Evolutionary conservation across 192 early-diverging fungal species (phyloP).

Genomic region (Coemansia sp.): DNA sequence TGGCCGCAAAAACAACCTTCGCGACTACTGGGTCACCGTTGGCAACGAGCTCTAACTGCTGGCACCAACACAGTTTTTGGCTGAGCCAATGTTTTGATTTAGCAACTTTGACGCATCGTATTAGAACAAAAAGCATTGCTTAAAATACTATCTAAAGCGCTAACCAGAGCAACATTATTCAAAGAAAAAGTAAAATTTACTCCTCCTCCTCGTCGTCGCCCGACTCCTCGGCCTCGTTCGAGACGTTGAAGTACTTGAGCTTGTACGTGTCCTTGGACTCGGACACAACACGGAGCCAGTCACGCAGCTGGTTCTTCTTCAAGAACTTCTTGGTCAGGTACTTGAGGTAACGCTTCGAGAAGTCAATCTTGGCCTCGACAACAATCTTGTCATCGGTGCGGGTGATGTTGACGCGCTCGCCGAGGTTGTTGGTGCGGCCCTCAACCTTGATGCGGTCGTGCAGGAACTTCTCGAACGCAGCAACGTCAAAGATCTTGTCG

Average conservation of each 20-base stretch:
- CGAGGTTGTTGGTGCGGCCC: constrained; percentile 94
- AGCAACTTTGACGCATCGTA: not conserved
- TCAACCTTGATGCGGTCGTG: constrained; percentile 98
- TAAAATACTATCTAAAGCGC: constrained; percentile 1
- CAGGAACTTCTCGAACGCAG: constrained; percentile 97
- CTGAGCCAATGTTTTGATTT: not conserved
- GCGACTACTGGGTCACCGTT: constrained; percentile 96
- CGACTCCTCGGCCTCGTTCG: constrained; percentile 46
- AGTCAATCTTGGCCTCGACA: constrained; percentile 71
- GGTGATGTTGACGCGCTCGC: constrained; percentile 79
- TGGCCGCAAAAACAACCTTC: constrained; percentile 92
- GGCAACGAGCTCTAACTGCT: constrained; percentile 85
- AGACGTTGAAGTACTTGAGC: constrained; percentile 82
- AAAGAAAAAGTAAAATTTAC: constrained; percentile 20
- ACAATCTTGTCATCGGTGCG: constrained; percentile 76
- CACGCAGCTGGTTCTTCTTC: constrained; percentile 99
- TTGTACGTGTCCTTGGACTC: constrained; percentile 86
- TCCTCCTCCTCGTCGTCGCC: constrained; percentile 45
- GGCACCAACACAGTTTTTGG: too few relatives aligned
- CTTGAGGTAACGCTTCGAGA: constrained; percentile 99
- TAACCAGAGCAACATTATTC: constrained; percentile 5
- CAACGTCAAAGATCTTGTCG: constrained; percentile 96
- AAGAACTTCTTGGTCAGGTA: constrained; percentile 99
- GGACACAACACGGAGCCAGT: constrained; percentile 97
- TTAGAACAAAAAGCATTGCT: not conserved